Percentiles rank a stretch among this genome's conserved stretches.
These are phyloP conservation scores for Quercus variabilis DNA, from an alignment of 306 rosid genomes.

Conservation along the genomic window DNA sequence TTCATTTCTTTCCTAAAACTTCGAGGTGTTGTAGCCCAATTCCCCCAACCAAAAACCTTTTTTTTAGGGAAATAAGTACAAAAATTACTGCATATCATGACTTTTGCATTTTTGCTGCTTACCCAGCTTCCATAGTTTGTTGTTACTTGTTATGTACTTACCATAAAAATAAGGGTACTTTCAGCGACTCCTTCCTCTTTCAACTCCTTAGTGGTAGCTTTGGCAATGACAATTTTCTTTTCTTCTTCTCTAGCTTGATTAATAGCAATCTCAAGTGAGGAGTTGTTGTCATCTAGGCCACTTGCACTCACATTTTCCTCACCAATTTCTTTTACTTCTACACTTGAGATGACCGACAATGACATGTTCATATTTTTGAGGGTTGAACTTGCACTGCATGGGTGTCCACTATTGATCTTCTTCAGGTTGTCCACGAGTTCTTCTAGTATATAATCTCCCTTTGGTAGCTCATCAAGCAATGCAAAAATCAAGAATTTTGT, in stretches of 20 bases:
- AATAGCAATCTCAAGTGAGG: constrained; percentile 55
- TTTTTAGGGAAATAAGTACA: no score
- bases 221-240: constrained; percentile 61
- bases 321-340: constrained; percentile 22
- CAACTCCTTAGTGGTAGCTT: constrained; percentile 71
- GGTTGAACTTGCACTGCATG: constrained; percentile 66
- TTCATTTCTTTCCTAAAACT: no score
- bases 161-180: constrained; percentile 53
- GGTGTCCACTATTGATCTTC: constrained; percentile 38
- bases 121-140: neutral
- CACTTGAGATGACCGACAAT: constrained; percentile 25
- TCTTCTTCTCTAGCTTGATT: constrained; percentile 80
- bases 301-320: constrained; percentile 10
- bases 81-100: no score
- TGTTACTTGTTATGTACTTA: constrained; percentile 24
- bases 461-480: constrained; percentile 73
- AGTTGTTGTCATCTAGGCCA: constrained; percentile 32
- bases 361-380: constrained; percentile 51
- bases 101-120: neutral
- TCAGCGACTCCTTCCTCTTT: constrained; percentile 82
- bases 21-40: no score
- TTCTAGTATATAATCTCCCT: constrained; percentile 80
- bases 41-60: no score
- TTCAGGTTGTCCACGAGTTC: constrained; percentile 72
- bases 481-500: constrained; percentile 82